Percentiles rank a stretch among this genome's conserved stretches.
These are phyloP conservation scores for Pinus tabuliformis DNA, from an alignment of 75 land plant species.

Conservation along the genomic window DNA sequence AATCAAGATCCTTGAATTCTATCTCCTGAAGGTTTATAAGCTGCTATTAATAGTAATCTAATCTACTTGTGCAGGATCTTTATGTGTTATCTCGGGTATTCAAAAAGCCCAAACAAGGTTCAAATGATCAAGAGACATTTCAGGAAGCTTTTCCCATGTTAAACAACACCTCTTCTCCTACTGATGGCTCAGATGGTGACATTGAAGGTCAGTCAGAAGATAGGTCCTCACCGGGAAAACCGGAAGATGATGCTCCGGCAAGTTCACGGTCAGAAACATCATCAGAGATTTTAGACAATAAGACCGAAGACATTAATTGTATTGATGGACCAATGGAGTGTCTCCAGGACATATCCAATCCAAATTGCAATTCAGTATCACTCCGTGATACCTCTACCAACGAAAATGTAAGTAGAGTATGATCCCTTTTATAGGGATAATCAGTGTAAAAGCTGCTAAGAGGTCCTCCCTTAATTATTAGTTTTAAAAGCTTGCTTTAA, in stretches of 20 bases:
- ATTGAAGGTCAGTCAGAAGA: slow-evolving; percentile 6
- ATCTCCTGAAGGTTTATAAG: background rate
- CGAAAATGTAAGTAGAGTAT: slow-evolving; percentile 1
- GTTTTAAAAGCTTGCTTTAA: background rate
- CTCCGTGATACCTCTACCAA: background rate
- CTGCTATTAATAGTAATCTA: background rate
- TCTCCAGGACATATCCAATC: background rate
- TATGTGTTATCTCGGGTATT: slow-evolving; percentile 11
- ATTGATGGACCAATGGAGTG: slow-evolving; percentile 1
- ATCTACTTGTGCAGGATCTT: slow-evolving; percentile 4
- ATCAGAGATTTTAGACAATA: slow-evolving; percentile 5
- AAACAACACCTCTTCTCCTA: background rate
- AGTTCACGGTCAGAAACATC: slow-evolving; percentile 9
- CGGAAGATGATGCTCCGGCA: background rate
- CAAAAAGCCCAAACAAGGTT: background rate
- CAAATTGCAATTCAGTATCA: background rate
- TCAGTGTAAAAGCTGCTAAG: background rate
- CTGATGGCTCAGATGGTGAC: background rate
- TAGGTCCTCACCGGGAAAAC: background rate
- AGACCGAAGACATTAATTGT: background rate
- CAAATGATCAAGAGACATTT: background rate
- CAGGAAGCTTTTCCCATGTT: background rate
- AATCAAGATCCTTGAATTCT: background rate
- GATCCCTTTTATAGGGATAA: background rate
- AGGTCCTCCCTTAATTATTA: background rate